Base-by-base conservation (phyloP, 2,329 filamentous ascomycete genomes). In the Pseudocercospora pini-densiflorae region DNA sequence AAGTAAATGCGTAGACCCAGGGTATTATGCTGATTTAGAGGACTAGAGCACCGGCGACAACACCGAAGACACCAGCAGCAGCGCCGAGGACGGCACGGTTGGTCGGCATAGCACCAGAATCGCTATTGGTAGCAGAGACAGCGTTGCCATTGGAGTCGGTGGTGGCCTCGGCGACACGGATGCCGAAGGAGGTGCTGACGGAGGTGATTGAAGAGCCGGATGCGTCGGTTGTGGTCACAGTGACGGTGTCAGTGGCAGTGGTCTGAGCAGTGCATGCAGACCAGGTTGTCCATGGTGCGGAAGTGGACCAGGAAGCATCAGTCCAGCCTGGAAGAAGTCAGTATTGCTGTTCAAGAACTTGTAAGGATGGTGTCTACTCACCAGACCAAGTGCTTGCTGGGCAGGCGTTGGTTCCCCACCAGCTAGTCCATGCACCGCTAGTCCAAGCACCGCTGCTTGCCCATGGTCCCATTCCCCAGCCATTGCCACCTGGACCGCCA, bases 211-310 rank as follows among this genome's bases (percentile, higher is more conserved):
- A 72, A 31, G 67, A 65, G 51, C 72, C 72, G 16, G 65, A 69
- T 6, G 63, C 45, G 33, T 65, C 63, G 16, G 65, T 68, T 19
- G 69, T 74, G 19, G 73, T 76, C 31, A 75, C 68, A 6, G 77
- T 77, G 10, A 71, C 74, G 31, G 75, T 76, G 61, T 63, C 66
- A 4, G 72, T 74, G 16, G 74, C 74, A 36, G 77, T 78, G 2
- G 76, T 77, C 31, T 67, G 69, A 16, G 77, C 76, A 14, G 69
- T 68, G 68, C 77, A 78, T 21, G 70, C 76, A 5, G 73, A 67
- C 77, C 77, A 78, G 21, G 72, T 75, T 1, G 77, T 78, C 77
- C 77, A 78, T 3, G 77, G 77, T 19, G 76, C 75, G 59, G 69
- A 62, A 14, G 73, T 72, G 6, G 67, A 69, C 74, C 75, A 78